phyloP scores from a whole-genome alignment of 2,329 filamentous ascomycete genomes.

The Venturiaceae sp. region DNA sequence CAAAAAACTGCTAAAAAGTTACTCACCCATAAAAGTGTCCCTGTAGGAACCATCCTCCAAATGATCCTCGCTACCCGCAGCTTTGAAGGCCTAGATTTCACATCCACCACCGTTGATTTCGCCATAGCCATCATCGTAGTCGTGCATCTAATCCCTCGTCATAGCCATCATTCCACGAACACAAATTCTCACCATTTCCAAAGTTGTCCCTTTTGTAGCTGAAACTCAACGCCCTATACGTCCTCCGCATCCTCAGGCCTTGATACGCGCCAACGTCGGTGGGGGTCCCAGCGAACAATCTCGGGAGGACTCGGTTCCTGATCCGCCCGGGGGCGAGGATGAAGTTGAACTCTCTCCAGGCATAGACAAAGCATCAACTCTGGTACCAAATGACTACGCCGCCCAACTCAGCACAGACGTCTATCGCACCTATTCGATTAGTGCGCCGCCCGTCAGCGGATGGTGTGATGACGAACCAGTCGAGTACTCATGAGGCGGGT shows the following conservation, averaged over 20 bases:
- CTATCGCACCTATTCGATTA: neutral
- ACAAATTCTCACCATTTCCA: neutral
- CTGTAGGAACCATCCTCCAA: neutral
- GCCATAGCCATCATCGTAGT: neutral
- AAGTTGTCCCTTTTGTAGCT: neutral
- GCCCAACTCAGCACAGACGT: neutral
- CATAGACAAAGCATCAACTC: neutral
- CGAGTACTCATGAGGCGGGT: neutral
- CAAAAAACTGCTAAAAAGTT: neutral
- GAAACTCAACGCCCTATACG: neutral
- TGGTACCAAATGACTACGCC: neutral
- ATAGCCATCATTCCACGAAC: neutral
- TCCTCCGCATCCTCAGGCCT: neutral
- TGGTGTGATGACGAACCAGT: neutral
- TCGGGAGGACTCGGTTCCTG: no score
- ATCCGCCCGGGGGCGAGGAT: no score
- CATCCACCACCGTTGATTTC: neutral
- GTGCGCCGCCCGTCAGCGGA: neutral
- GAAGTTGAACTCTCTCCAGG: neutral
- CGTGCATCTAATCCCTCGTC: slow-evolving; percentile 1
- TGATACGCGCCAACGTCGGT: neutral
- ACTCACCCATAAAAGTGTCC: neutral
- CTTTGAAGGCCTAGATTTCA: neutral
- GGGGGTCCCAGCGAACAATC: no score
- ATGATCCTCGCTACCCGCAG: neutral